A percentile compares a stretch with the other conserved stretches of the same genome.
Conservation (phyloP, 31 red algal genomes). For the Asparagopsis taxiformis region DNA sequence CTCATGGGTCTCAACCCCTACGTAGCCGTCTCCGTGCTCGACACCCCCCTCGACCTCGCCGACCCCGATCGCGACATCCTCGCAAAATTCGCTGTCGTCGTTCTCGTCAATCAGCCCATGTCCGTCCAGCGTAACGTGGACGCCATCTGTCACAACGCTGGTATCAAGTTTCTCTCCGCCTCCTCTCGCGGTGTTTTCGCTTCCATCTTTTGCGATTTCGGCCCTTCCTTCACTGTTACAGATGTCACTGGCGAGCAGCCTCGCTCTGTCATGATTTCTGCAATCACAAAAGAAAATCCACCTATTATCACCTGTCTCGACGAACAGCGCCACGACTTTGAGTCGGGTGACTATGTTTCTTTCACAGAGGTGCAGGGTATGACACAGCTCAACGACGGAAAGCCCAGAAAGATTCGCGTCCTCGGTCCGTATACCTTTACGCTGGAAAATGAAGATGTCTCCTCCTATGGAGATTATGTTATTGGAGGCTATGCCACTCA, state of each 20-base stretch:
- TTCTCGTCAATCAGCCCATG: slow-evolving; percentile 80
- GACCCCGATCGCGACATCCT: slow-evolving; percentile 35
- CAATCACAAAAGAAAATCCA: slow-evolving; percentile 65
- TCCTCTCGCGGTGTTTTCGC: slow-evolving; percentile 91
- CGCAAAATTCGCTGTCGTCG: slow-evolving; percentile 61
- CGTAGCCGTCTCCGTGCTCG: slow-evolving; percentile 61
- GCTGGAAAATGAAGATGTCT: slow-evolving; percentile 66
- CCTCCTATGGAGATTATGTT: slow-evolving; percentile 66
- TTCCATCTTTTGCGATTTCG: slow-evolving; percentile 93
- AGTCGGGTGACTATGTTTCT: slow-evolving; percentile 87
- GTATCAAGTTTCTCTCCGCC: slow-evolving; percentile 70
- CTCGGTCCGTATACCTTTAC: slow-evolving; percentile 91
- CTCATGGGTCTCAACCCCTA: slow-evolving; percentile 85
- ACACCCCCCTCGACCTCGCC: slow-evolving; percentile 18
- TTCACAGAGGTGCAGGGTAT: slow-evolving; percentile 92
- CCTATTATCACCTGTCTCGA: slow-evolving; percentile 90
- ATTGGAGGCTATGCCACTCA: slow-evolving; percentile 90
- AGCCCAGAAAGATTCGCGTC: slow-evolving; percentile 68
- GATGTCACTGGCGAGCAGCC: slow-evolving; percentile 94
- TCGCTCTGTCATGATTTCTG: slow-evolving; percentile 62
- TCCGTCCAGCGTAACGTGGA: slow-evolving; percentile 47
- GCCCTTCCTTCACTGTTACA: slow-evolving; percentile 63
- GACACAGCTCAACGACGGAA: slow-evolving; percentile 85
- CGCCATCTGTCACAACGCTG: slow-evolving; percentile 59
- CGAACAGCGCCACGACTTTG: slow-evolving; percentile 95